phyloP scores from a whole-genome alignment of 129 eudicot species.

The Mikania micrantha region DNA sequence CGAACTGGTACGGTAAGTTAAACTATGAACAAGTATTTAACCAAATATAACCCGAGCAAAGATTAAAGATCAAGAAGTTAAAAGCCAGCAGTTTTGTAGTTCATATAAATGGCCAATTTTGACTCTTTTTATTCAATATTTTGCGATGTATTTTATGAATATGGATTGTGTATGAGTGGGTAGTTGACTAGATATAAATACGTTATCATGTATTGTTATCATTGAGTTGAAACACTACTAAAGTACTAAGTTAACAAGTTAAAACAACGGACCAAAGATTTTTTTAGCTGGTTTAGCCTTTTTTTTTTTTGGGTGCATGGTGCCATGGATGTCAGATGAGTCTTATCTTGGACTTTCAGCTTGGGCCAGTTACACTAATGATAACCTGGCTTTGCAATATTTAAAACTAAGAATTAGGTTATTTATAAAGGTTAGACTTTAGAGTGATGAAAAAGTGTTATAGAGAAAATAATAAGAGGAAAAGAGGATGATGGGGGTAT shows the following conservation, averaged over 20 bases:
- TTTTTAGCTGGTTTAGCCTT: too few relatives aligned
- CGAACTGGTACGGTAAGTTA: conserved; percentile 40
- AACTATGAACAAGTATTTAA: neutral
- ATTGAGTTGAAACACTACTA: neutral
- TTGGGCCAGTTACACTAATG: too few relatives aligned
- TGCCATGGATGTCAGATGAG: too few relatives aligned
- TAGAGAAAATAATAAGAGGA: too few relatives aligned
- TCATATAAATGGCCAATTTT: conserved; percentile 3
- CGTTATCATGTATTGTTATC: neutral
- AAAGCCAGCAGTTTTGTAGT: neutral
- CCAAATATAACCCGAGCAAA: neutral
- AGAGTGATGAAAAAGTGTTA: too few relatives aligned
- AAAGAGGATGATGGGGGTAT: too few relatives aligned
- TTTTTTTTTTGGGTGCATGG: too few relatives aligned
- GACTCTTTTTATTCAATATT: neutral
- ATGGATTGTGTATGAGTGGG: conserved; percentile 1
- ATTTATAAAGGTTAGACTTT: too few relatives aligned
- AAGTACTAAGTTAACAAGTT: neutral
- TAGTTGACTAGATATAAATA: neutral
- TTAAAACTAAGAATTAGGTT: too few relatives aligned
- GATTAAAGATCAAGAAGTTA: neutral
- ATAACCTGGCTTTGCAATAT: too few relatives aligned
- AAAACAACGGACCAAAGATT: too few relatives aligned
- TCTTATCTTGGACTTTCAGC: too few relatives aligned
- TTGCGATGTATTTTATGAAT: neutral